Evolutionary conservation across 352 stramenopile species (phyloP), one percentile per base, ranked within the genome.

Genomic region (Globisporangium mamillatum): DNA sequence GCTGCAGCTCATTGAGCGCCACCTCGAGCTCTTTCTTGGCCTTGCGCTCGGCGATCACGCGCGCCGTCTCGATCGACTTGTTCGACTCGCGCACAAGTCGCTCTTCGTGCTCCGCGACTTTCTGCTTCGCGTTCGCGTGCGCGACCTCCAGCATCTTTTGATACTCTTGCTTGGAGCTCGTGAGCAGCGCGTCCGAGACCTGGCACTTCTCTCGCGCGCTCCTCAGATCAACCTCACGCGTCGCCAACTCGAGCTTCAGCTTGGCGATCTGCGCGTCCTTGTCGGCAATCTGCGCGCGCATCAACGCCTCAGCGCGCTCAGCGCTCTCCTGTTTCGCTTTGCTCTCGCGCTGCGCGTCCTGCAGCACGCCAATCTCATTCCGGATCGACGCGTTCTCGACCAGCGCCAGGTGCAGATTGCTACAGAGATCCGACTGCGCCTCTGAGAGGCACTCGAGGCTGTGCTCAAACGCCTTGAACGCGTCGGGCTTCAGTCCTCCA

Each of bases 381-480:
- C 85, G 85, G 25, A 95, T 81, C 3, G 85, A 86, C 2, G 85
- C 83, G 29, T 95, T 95, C 59, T 93, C 85, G 24, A 87, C 79
- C 22, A 95, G 64, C 24, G 87, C 87, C 59, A 90, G 71, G 52
- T 92, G 82, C 48, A 93, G 57, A 56, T 73, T 82, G 59, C 75
- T 82, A 64, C 81, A 88, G 20, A 93, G 53, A 60, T 92, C 85
- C 0, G 69, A 74, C 38, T 91, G 80, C 8, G 85, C 80, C 72
- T 89, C 81, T 1, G 81, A 81, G 1, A 91, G 62, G 64, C 79
- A 89, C 60, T 89, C 81, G 20, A 91, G 65, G n/a, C 63, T 75
- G 55, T 72, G 82, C 25, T 79, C 75, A 60, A 89, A 88, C 25
- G 75, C 68, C 44, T 75, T 77, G 0, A 60, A 32, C 25, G 67